Evolutionary conservation across 2,329 filamentous ascomycete species (phyloP), one percentile per base, ranked within the genome.

Genomic region (Pyrenochaeta sp.): DNA sequence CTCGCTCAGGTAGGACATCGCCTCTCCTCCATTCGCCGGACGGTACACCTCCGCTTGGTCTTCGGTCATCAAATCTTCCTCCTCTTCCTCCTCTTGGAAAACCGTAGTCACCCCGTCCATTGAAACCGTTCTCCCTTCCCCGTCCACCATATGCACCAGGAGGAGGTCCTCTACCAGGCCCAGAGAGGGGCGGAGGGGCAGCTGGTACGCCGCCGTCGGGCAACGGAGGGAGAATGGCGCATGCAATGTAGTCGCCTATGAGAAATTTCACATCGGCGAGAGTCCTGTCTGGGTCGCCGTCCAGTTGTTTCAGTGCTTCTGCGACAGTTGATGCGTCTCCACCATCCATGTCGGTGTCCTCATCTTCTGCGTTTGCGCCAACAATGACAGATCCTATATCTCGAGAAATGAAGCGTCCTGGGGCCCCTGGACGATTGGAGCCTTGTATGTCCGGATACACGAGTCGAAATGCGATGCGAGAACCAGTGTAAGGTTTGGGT

Each of bases 231-330:
- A 94, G 81, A 58, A 97, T 88, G 5, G 92, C 91, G 74, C 91
- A 94, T 56, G 90, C 90, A 40, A 98, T 84, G 72, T 91, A 96
- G 77, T 98, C 94, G 0, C 94, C 94, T 61, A 95, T 90, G 10
- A 97, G 90, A 71, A 97, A 96, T 24, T 90, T 86, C 34, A 86
- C 88, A 52, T 96, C 91, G 37, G 83, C 83, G 32, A 98, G 79
- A 8, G 91, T 93, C 80, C 90, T 94, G 28, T 88, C 83, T 10
- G 87, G 85, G 28, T 91, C 88, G 5, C 85, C 85, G 34, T 83
- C 83, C 52, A 86, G 77, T 45, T 82, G 73, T 27, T 80, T 80
- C 39, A 80, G 67, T 47, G 72, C 62, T 48, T 74, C 73, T 61
- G 69, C 67, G 0, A 73, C 64, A 25, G 50, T 58, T 22, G 53